Evolutionary conservation across 73 alveolate genomes (phyloP).

Genomic region (Tetrahymena thermophila): DNA sequence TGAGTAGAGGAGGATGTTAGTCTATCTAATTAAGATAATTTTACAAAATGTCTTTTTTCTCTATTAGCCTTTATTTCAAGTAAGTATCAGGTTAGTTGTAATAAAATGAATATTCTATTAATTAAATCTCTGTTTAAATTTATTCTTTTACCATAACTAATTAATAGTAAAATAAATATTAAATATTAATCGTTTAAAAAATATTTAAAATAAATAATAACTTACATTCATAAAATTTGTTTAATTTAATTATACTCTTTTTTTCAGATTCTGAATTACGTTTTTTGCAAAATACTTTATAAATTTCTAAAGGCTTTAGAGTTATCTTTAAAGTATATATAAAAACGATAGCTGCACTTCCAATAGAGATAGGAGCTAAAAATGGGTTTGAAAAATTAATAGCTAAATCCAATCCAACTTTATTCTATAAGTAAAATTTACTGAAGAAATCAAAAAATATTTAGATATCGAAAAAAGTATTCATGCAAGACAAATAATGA

Average conservation of each 20-base stretch:
- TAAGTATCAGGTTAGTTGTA: not conserved
- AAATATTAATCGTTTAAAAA: too few relatives aligned
- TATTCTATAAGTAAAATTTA: too few relatives aligned
- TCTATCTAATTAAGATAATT: not conserved
- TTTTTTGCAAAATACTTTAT: not conserved
- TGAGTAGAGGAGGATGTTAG: not conserved
- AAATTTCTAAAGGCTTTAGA: not conserved
- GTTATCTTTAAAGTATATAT: not conserved
- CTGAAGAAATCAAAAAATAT: not conserved
- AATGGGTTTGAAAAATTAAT: not conserved
- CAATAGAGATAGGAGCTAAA: not conserved
- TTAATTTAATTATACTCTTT: not conserved
- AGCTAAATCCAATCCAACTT: not conserved
- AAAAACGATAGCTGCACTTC: not conserved
- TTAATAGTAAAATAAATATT: not conserved
- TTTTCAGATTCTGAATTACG: not conserved
- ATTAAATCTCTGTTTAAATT: not conserved
- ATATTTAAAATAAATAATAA: not conserved
- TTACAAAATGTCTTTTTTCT: not conserved
- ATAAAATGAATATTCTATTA: not conserved
- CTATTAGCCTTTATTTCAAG: not conserved
- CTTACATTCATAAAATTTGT: not conserved
- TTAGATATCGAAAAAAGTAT: not conserved
- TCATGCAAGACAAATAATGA: not conserved
- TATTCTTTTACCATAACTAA: not conserved